phyloP scores from a whole-genome alignment of 2,329 filamentous ascomycete species.

The Nothophoma quercina region DNA sequence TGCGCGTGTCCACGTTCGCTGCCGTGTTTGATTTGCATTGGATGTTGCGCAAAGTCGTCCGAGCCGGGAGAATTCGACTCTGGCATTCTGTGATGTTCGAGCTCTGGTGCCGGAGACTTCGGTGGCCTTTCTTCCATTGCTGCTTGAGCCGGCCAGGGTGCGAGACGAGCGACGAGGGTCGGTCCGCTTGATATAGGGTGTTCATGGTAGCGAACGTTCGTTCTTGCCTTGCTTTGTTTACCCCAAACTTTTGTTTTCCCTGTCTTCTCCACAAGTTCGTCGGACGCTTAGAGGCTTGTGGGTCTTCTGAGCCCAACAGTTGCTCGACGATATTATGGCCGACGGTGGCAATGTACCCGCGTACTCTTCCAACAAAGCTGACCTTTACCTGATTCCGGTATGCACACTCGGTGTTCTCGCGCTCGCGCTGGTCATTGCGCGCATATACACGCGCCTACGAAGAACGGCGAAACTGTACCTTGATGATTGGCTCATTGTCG shows the following conservation, averaged over 20 bases:
- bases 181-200: not conserved
- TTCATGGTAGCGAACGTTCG: not conserved
- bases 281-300: not conserved
- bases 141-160: not conserved
- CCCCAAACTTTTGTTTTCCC: not conserved
- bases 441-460: constrained; percentile 31
- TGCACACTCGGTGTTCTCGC: constrained; percentile 28
- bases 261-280: not conserved
- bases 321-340: constrained; percentile 8
- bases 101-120: not conserved
- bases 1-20: not conserved
- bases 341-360: constrained; percentile 10
- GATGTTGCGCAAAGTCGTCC: not conserved
- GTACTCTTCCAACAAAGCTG: constrained; percentile 30
- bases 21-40: not conserved
- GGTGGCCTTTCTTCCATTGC: not conserved
- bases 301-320: not conserved
- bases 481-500: constrained; percentile 39
- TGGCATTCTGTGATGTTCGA: not conserved
- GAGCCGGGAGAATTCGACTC: not conserved
- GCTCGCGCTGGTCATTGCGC: constrained; percentile 27
- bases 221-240: not conserved
- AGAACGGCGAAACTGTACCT: constrained; percentile 26
- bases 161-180: not conserved
- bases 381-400: constrained; percentile 32